Percentiles rank a stretch among this genome's conserved stretches.
phyloP scores from a whole-genome alignment of 2,329 filamentous ascomycete genomes.

The Fusarium foetens region DNA sequence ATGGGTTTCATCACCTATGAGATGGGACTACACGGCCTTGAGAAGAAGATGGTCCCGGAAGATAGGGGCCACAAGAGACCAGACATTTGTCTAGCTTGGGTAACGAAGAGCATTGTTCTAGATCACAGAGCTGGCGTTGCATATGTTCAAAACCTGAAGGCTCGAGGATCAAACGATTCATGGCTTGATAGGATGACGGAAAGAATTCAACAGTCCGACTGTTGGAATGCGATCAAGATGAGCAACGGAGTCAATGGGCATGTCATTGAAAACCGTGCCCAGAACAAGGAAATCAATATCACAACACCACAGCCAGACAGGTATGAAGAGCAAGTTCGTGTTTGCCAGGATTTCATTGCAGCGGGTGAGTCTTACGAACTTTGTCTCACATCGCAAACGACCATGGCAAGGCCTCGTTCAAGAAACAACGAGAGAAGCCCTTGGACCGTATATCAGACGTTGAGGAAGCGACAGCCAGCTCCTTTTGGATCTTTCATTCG shows the following conservation, averaged over 20 bases:
- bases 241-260: slow-evolving; percentile 13
- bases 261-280: slow-evolving; percentile 20
- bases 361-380: slow-evolving; percentile 88
- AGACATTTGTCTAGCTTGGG: slow-evolving; percentile 80
- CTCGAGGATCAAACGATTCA: slow-evolving; percentile 41
- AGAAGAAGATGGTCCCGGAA: slow-evolving; percentile 42
- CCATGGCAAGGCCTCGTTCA: slow-evolving; percentile 58
- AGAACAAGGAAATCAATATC: slow-evolving; percentile 42
- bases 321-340: slow-evolving; percentile 74
- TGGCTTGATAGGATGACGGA: slow-evolving; percentile 48
- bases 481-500: slow-evolving; percentile 87
- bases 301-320: slow-evolving; percentile 54
- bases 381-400: slow-evolving; percentile 81
- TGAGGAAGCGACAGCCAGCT: slow-evolving; percentile 79
- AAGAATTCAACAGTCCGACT: slow-evolving; percentile 47
- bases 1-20: slow-evolving; percentile 90
- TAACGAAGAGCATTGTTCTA: slow-evolving; percentile 79
- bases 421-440: slow-evolving; percentile 49
- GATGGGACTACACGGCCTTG: slow-evolving; percentile 68
- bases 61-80: slow-evolving; percentile 59
- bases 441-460: slow-evolving; percentile 78
- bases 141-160: slow-evolving; percentile 66
- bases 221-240: slow-evolving; percentile 45
- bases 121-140: slow-evolving; percentile 72
- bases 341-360: slow-evolving; percentile 76